Percentiles rank a stretch among this genome's conserved stretches.
These are phyloP conservation scores for Fusarium veterinarium DNA, from an alignment of 2,329 filamentous ascomycete species.

Conservation along the genomic window DNA sequence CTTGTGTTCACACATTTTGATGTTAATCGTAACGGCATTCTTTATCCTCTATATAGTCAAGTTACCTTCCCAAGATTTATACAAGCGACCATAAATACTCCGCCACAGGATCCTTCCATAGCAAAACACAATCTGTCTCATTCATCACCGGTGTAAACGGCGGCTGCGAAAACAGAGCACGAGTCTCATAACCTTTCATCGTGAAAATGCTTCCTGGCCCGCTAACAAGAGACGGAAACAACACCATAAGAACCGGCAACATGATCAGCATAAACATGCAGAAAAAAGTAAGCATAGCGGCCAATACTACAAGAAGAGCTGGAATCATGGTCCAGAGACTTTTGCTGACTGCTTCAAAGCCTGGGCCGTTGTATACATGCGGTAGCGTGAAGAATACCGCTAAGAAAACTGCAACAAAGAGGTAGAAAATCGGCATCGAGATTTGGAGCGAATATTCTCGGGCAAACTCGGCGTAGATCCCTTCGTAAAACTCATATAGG, in stretches of 20 bases:
- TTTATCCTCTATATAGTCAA: too few species aligned
- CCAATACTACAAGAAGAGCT: rapidly evolving
- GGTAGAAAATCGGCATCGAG: not conserved
- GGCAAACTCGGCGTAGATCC: not conserved
- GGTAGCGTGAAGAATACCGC: rapidly evolving
- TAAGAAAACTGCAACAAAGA: not conserved
- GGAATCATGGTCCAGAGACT: not conserved
- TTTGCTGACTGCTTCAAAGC: not conserved
- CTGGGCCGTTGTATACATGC: not conserved
- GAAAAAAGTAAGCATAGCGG: not conserved
- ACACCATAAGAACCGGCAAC: rapidly evolving
- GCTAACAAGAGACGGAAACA: not conserved
- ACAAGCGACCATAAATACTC: slow-evolving; percentile 27
- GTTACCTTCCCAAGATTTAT: not conserved
- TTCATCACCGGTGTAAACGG: not conserved
- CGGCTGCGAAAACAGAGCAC: not conserved
- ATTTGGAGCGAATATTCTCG: not conserved
- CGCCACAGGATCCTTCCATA: slow-evolving; percentile 21
- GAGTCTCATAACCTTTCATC: not conserved
- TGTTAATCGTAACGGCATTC: too few species aligned
- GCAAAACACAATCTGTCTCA: not conserved
- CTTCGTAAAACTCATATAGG: not conserved
- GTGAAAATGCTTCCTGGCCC: not conserved
- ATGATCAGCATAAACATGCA: not conserved
- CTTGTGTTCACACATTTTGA: too few species aligned